A percentile compares a stretch with the other conserved stretches of the same genome.
phyloP scores from a whole-genome alignment of 495 filamentous ascomycete genomes.

The Arthonia radiata region DNA sequence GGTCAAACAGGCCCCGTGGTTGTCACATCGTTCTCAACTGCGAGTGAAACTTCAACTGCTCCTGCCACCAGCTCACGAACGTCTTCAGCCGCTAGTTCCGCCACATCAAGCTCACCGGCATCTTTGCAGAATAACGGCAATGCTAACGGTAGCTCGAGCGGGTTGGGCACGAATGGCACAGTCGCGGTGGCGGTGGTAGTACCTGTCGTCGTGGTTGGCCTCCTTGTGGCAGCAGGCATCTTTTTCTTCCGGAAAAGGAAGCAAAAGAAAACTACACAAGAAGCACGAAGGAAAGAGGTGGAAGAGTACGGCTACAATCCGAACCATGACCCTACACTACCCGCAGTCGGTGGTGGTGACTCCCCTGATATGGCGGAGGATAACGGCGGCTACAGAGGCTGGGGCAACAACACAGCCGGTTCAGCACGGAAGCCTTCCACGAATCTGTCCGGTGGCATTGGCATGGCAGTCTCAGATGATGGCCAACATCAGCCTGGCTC shows the following conservation, averaged over 20 bases:
- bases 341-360: slow-evolving; percentile 30
- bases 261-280: slow-evolving; percentile 59
- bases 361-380: slow-evolving; percentile 26
- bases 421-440: slow-evolving; percentile 72
- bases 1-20: slow-evolving; percentile 4
- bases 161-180: slow-evolving; percentile 35
- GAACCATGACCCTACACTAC: slow-evolving; percentile 70
- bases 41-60: slow-evolving; percentile 2
- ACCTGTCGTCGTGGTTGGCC: slow-evolving; percentile 67
- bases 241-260: slow-evolving; percentile 76
- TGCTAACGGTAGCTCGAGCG: slow-evolving; percentile 9
- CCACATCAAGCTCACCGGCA: slow-evolving; percentile 5
- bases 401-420: slow-evolving; percentile 54
- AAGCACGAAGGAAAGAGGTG: slow-evolving; percentile 74
- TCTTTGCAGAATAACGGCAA: slow-evolving; percentile 3
- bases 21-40: slow-evolving; percentile 5
- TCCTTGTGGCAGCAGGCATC: slow-evolving; percentile 50
- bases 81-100: slow-evolving; percentile 2
- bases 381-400: slow-evolving; percentile 66
- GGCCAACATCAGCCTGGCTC: slow-evolving; percentile 30
- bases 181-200: slow-evolving; percentile 89
- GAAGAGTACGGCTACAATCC: slow-evolving; percentile 95
- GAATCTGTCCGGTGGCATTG: slow-evolving; percentile 54
- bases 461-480: slow-evolving; percentile 47
- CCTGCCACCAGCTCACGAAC: slow-evolving; percentile 1